Base-by-base conservation (phyloP, 1,284 basidiomycete species). In the Cutaneotrichosporon curvatum region DNA sequence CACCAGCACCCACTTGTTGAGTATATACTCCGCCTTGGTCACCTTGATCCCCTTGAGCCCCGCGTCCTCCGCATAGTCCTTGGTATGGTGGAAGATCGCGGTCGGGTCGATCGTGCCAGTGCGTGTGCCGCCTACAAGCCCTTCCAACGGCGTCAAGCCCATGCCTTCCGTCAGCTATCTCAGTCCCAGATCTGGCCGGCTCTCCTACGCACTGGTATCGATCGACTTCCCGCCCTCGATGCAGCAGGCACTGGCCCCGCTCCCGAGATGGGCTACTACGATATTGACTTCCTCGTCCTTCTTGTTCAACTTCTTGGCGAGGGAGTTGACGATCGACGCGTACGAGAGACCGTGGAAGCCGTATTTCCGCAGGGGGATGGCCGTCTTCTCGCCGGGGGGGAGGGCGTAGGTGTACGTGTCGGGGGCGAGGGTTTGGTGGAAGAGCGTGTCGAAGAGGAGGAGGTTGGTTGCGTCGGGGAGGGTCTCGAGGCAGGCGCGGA, bases 71-170 rank as follows among this genome's bases (percentile, higher is more conserved):
- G 77, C 37, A 74, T 81, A 65, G 48, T 81, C 78, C 54, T 78
- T 79, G 23, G 83, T 83, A 65, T 85, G 85, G 67, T 91, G 87
- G 71, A 91, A 89, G 59, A 91, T 83, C 38, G 89, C 78, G 25
- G 82, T 83, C 2, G 87, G 84, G 68, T 94, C 88, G 60, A 90
- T 75, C 2, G 78, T 77, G 10, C 89, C 88, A 8, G 81, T 79
- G 42, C 89, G 81, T 1, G 87, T 90, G 3, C 85, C 86, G n/a
- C 89, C 88, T 2, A 87, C 85, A 0, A 92, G 74, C 3, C 87
- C 75, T 61, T 68, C 60, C 4, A 72, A 56, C 2, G 70, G 70
- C 0, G 70, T 71, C 32, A 72, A 53, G 14, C 70, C 68, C 67
- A 69, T 70, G 33, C 56, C 67, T 70, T 28, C 20, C 4, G 31